phyloP scores from a whole-genome alignment of 495 filamentous ascomycete genomes.

The Margaritispora aquatica region DNA sequence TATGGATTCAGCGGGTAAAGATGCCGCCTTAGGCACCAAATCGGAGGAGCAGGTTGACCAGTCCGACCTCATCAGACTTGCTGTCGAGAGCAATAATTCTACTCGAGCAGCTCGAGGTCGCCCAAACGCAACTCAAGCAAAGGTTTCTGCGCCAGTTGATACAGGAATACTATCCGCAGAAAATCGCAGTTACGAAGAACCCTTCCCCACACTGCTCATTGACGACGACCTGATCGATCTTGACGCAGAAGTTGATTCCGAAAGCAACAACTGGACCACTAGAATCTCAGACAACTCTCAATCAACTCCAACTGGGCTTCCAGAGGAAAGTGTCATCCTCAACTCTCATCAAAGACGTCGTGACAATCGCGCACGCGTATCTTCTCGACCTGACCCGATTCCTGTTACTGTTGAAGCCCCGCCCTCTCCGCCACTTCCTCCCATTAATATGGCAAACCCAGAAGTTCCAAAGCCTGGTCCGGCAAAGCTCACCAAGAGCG shows the following conservation, averaged over 20 bases:
- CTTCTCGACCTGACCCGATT: background rate
- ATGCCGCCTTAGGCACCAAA: background rate
- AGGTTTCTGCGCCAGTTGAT: background rate
- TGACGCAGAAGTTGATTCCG: background rate
- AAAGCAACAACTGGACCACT: background rate
- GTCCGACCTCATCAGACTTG: background rate
- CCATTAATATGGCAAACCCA: slow-evolving; percentile 13
- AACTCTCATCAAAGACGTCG: background rate
- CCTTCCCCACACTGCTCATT: background rate
- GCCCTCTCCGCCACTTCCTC: background rate
- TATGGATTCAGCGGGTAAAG: too few relatives aligned
- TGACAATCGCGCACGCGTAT: background rate
- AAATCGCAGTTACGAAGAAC: background rate
- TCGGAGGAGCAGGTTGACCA: background rate
- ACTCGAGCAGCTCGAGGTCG: background rate
- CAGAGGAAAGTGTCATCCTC: too few relatives aligned
- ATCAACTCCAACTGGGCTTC: too few relatives aligned
- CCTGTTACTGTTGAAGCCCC: background rate
- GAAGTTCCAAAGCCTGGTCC: slow-evolving; percentile 85
- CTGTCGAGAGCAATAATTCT: background rate
- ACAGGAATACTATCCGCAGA: background rate
- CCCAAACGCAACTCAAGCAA: background rate
- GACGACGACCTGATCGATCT: background rate
- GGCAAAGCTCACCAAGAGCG: slow-evolving; percentile 71
- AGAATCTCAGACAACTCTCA: too few relatives aligned